Conservation (phyloP, 2,329 filamentous ascomycete genomes). For the Colletotrichum musae region DNA sequence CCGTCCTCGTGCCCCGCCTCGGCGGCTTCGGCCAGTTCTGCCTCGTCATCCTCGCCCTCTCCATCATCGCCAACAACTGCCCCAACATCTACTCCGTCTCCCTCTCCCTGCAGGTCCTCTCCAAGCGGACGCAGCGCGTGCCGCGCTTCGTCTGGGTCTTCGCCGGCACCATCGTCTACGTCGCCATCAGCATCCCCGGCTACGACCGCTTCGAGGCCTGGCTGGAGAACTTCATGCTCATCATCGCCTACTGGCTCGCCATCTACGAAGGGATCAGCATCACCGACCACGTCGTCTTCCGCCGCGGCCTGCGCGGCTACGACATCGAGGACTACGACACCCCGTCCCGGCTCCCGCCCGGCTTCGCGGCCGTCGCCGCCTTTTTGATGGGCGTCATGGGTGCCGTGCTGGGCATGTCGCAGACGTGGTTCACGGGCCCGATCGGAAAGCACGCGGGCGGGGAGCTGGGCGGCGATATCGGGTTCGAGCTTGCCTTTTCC, state of each 20-base stretch:
- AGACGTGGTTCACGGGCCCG: constrained; percentile 78
- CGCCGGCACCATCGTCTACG: constrained; percentile 73
- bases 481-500: constrained; percentile 76
- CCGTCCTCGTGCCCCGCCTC: constrained; percentile 74
- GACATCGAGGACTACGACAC: constrained; percentile 71
- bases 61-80: constrained; percentile 79
- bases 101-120: constrained; percentile 77
- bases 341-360: constrained; percentile 70
- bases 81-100: constrained; percentile 81
- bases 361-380: constrained; percentile 73
- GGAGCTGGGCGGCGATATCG: constrained; percentile 61
- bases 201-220: constrained; percentile 75
- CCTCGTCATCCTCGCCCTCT: constrained; percentile 75
- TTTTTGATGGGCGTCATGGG: constrained; percentile 76
- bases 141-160: constrained; percentile 79
- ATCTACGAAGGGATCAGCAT: constrained; percentile 79
- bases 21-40: constrained; percentile 82
- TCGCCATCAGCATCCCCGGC: constrained; percentile 79
- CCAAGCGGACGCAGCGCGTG: constrained; percentile 69
- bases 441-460: constrained; percentile 73
- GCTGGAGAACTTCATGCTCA: constrained; percentile 79
- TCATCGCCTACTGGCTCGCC: constrained; percentile 81
- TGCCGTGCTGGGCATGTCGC: constrained; percentile 78
- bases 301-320: constrained; percentile 73
- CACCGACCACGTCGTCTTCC: constrained; percentile 78